phyloP scores from a whole-genome alignment of 75 land plant genomes.

The Gnetum montanum region DNA sequence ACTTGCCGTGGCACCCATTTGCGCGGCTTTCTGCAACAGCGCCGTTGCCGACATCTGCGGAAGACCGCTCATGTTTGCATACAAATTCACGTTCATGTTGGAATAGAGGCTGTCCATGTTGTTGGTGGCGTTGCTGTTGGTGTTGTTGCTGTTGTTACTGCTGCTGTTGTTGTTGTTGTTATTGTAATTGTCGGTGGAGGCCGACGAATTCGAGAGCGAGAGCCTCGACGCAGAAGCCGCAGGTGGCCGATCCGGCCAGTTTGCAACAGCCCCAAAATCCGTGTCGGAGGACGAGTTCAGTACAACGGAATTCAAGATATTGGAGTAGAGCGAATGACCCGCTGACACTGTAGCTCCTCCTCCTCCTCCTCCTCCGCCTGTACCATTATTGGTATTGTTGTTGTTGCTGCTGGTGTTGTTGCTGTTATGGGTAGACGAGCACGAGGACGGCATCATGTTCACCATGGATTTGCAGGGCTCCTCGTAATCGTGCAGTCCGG shows the following conservation, averaged over 20 bases:
- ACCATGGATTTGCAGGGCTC: too few species aligned
- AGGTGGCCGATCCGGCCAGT: slow-evolving; percentile 5
- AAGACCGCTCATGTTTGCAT: slow-evolving; percentile 4
- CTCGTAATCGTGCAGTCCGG: slow-evolving; percentile 17
- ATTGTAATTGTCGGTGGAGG: slow-evolving; percentile 5
- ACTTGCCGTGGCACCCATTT: slow-evolving; percentile 81
- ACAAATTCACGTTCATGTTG: not conserved
- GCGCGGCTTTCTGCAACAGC: slow-evolving; percentile 87
- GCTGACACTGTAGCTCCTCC: too few species aligned
- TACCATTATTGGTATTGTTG: too few species aligned
- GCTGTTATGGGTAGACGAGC: too few species aligned
- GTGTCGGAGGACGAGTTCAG: not conserved
- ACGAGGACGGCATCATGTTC: too few species aligned
- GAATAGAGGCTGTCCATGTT: slow-evolving; percentile 16
- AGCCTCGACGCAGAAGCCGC: slow-evolving; percentile 13
- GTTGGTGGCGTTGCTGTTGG: slow-evolving; percentile 10
- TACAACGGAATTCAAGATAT: slow-evolving; percentile 14
- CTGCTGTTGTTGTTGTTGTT: slow-evolving; percentile 8
- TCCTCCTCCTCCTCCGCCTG: too few species aligned
- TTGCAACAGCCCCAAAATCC: slow-evolving; percentile 4
- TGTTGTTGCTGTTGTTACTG: slow-evolving; percentile 10
- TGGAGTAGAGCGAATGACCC: slow-evolving; percentile 20
- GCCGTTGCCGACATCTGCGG: slow-evolving; percentile 89
- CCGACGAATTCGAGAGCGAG: slow-evolving; percentile 8
- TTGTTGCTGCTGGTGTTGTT: too few species aligned